Evolutionary conservation across 768 basidiomycete genomes (phyloP).

Genomic region (Amanita pseudoporphyria): DNA sequence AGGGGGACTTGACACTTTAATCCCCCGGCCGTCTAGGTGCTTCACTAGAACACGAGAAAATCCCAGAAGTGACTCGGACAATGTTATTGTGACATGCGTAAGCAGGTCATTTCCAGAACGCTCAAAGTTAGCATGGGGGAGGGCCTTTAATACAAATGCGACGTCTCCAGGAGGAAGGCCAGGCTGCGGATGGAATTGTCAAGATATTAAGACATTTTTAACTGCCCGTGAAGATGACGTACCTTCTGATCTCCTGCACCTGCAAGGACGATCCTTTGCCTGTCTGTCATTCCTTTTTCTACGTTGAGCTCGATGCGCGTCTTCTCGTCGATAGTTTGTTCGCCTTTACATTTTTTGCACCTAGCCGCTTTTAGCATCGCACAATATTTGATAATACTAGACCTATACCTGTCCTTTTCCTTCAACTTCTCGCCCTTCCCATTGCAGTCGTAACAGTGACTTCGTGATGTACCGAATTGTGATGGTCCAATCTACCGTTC

Average conservation of each 20-base stretch:
- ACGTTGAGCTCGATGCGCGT: slow-evolving; percentile 81
- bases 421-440: slow-evolving; percentile 63
- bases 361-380: slow-evolving; percentile 27
- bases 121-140: slow-evolving; percentile 72
- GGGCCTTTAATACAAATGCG: slow-evolving; percentile 65
- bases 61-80: slow-evolving; percentile 93
- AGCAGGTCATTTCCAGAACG: slow-evolving; percentile 76
- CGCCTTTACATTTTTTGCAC: slow-evolving; percentile 94
- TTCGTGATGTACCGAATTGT: slow-evolving; percentile 40
- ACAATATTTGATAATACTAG: not conserved
- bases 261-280: slow-evolving; percentile 77
- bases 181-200: slow-evolving; percentile 39
- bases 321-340: slow-evolving; percentile 77
- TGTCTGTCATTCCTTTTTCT: slow-evolving; percentile 79
- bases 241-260: slow-evolving; percentile 92
- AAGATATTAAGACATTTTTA: not conserved
- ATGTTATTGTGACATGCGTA: slow-evolving; percentile 72
- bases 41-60: slow-evolving; percentile 86
- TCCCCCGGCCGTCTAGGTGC: slow-evolving; percentile 90
- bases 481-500: slow-evolving; percentile 30
- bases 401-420: slow-evolving; percentile 71
- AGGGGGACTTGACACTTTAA: slow-evolving; percentile 64
- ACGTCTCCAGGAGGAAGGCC: slow-evolving; percentile 85
- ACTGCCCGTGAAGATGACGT: slow-evolving; percentile 8
- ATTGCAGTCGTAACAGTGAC: slow-evolving; percentile 58